These are phyloP conservation scores for Trichoderma pleuroti DNA, from an alignment of 2,329 filamentous ascomycete genomes.

Conservation along the genomic window DNA sequence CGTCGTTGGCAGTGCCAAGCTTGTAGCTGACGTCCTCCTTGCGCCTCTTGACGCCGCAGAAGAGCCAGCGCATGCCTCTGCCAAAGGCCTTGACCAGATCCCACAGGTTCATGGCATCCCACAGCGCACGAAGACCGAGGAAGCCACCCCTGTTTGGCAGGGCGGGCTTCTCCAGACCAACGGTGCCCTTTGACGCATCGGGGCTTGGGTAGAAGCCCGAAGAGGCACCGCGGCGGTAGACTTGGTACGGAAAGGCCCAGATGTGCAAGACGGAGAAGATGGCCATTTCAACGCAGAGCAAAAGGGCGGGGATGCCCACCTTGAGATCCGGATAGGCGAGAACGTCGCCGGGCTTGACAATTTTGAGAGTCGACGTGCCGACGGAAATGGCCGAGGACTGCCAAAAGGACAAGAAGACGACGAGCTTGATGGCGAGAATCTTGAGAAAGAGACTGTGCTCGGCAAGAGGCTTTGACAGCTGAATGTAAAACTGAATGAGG, in stretches of 20 bases:
- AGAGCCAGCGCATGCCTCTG: slow-evolving; percentile 75
- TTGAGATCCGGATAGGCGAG: slow-evolving; percentile 73
- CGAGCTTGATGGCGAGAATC: slow-evolving; percentile 80
- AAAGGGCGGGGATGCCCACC: slow-evolving; percentile 72
- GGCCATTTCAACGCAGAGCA: slow-evolving; percentile 83
- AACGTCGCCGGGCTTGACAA: slow-evolving; percentile 57
- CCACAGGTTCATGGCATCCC: slow-evolving; percentile 74
- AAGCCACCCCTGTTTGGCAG: slow-evolving; percentile 60
- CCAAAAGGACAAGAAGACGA: slow-evolving; percentile 91
- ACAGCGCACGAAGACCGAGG: slow-evolving; percentile 61
- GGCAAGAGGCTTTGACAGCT: slow-evolving; percentile 65
- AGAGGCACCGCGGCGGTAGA: slow-evolving; percentile 54
- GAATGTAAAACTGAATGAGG: slow-evolving; percentile 80
- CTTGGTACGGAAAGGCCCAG: slow-evolving; percentile 75
- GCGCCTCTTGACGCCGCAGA: slow-evolving; percentile 65
- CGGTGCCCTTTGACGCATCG: slow-evolving; percentile 38
- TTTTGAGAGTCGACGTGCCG: slow-evolving; percentile 55
- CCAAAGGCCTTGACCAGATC: slow-evolving; percentile 79
- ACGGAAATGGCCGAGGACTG: slow-evolving; percentile 57
- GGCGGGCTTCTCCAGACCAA: slow-evolving; percentile 43
- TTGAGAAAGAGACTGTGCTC: slow-evolving; percentile 74
- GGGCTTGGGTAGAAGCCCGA: slow-evolving; percentile 46
- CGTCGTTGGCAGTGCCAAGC: slow-evolving; percentile 31
- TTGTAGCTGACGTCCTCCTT: slow-evolving; percentile 51
- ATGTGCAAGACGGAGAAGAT: slow-evolving; percentile 74